Conservation (phyloP, 805 yeast genomes). For the Nakazawaea anatomiae region DNA sequence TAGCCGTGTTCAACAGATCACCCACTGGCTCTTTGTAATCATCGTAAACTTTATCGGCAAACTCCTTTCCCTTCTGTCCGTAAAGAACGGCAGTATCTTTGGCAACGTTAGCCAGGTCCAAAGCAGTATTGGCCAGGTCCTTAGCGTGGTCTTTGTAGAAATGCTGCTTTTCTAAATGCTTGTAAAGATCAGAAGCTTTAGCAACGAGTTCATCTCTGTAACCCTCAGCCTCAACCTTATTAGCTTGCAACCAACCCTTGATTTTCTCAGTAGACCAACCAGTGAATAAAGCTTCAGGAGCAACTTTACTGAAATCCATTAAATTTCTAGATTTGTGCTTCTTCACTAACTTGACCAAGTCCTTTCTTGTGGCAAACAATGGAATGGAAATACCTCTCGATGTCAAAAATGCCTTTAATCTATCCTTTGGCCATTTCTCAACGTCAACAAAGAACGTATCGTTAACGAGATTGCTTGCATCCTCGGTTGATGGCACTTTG, state of each 20-base stretch:
- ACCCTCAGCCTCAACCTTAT: conserved; percentile 21
- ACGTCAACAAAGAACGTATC: conserved; percentile 40
- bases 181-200: conserved; percentile 14
- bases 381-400: conserved; percentile 35
- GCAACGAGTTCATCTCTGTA: conserved; percentile 20
- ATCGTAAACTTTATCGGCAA: conserved; percentile 13
- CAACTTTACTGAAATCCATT: conserved; percentile 17
- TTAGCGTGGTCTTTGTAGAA: conserved; percentile 8
- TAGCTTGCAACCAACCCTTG: conserved; percentile 32
- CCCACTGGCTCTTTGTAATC: conserved; percentile 10
- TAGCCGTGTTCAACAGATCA: conserved; percentile 10
- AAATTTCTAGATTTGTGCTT: conserved; percentile 26
- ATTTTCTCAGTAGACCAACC: conserved; percentile 32
- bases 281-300: conserved; percentile 25
- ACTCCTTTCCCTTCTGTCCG: conserved; percentile 18
- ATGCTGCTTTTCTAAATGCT: conserved; percentile 6
- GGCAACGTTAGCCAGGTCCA: background rate
- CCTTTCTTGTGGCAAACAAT: conserved; percentile 30
- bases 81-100: conserved; percentile 18
- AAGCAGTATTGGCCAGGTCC: conserved; percentile 7
- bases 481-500: conserved; percentile 12
- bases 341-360: conserved; percentile 33
- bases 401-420: conserved; percentile 34
- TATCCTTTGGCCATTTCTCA: conserved; percentile 41
- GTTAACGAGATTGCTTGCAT: conserved; percentile 30